phyloP scores from a whole-genome alignment of 345 rosid species.

The Dimocarpus longan region DNA sequence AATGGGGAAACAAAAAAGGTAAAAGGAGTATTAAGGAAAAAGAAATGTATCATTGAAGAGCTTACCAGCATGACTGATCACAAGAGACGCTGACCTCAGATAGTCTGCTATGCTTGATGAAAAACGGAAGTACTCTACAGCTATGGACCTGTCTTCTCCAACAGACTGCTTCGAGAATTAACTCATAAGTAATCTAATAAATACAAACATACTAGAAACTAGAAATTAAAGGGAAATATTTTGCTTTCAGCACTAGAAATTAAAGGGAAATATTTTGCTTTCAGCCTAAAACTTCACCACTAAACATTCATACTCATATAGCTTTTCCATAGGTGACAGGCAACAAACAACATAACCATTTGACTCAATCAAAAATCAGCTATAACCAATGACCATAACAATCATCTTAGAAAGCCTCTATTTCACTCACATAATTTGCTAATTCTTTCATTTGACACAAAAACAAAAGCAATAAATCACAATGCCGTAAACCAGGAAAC shows the following conservation, averaged over 20 bases:
- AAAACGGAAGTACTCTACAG: constrained; percentile 86
- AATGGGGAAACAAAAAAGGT: no score
- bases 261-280: neutral
- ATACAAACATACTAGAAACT: neutral
- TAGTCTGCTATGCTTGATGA: constrained; percentile 83
- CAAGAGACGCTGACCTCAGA: constrained; percentile 83
- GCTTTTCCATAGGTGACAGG: no score
- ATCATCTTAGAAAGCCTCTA: neutral
- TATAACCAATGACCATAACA: neutral
- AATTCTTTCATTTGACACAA: neutral
- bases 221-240: neutral
- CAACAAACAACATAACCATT: neutral
- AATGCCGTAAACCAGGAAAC: neutral
- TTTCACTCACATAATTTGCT: neutral
- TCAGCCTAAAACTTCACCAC: neutral
- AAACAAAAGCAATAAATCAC: neutral
- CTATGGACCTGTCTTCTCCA: constrained; percentile 67
- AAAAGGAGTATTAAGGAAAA: constrained; percentile 1
- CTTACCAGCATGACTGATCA: constrained; percentile 88
- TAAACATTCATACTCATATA: neutral
- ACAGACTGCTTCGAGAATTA: constrained; percentile 37
- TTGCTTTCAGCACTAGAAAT: no score
- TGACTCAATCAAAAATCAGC: neutral
- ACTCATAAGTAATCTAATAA: neutral
- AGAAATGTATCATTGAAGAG: neutral